Evolutionary conservation across 1,284 basidiomycete genomes (phyloP).

Genomic region (Inonotus hispidus): DNA sequence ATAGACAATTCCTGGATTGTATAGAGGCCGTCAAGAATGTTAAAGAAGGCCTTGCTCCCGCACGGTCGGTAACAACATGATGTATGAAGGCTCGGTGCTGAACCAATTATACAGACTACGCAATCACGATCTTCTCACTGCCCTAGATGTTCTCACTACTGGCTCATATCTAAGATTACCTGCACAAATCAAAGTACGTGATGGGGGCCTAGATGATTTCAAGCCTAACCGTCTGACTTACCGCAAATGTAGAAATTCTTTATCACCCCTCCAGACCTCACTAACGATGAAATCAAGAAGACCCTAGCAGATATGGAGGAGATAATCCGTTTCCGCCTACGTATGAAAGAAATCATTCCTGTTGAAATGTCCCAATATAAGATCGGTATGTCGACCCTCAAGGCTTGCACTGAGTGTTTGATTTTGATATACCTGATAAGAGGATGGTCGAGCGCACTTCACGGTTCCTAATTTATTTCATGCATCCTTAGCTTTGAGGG

Average conservation of each 20-base stretch:
- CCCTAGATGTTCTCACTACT: slow-evolving; percentile 78
- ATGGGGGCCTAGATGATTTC: slow-evolving; percentile 8
- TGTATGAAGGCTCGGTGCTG: neutral
- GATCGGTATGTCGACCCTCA: slow-evolving; percentile 45
- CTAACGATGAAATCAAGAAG: slow-evolving; percentile 57
- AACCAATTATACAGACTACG: slow-evolving; percentile 50
- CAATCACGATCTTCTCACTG: slow-evolving; percentile 87
- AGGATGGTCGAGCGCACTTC: slow-evolving; percentile 75
- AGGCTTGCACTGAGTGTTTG: neutral
- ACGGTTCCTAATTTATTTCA: slow-evolving; percentile 71
- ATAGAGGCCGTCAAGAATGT: slow-evolving; percentile 59
- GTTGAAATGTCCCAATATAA: slow-evolving; percentile 68
- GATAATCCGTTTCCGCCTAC: slow-evolving; percentile 70
- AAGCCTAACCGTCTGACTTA: slow-evolving; percentile 11
- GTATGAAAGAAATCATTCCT: slow-evolving; percentile 68
- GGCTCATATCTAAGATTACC: slow-evolving; percentile 81
- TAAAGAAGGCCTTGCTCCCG: slow-evolving; percentile 61
- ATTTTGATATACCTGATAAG: slow-evolving; percentile 33
- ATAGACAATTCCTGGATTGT: slow-evolving; percentile 74
- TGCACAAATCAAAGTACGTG: slow-evolving; percentile 63
- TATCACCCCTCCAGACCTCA: slow-evolving; percentile 59
- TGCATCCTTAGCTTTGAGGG: slow-evolving; percentile 65
- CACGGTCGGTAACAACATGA: slow-evolving; percentile 40
- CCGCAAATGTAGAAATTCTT: slow-evolving; percentile 51
- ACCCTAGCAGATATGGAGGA: slow-evolving; percentile 72